Evolutionary conservation across 257 asterid genomes (phyloP).

Genomic region (Scutellaria galericulata): DNA sequence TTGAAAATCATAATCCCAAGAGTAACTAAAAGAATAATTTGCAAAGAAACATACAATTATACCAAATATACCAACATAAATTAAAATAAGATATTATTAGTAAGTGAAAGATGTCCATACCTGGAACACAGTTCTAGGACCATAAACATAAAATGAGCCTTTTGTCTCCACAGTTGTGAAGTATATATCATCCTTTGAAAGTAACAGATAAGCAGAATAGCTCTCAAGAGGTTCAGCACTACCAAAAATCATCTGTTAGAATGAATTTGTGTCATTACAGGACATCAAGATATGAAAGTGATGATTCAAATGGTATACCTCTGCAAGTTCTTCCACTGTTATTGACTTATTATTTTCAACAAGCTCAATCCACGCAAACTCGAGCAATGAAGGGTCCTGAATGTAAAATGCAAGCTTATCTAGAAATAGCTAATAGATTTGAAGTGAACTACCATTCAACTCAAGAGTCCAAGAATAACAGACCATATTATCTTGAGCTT

Average conservation of each 20-base stretch:
- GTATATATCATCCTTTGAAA: slow-evolving; percentile 79
- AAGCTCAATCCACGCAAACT: slow-evolving; percentile 98
- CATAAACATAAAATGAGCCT: slow-evolving; percentile 74
- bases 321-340: slow-evolving; percentile 86
- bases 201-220: slow-evolving; percentile 85
- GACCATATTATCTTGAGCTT: slow-evolving; percentile 84
- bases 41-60: slow-evolving; percentile 1
- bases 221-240: slow-evolving; percentile 91
- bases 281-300: slow-evolving; percentile 35
- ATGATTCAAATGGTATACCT: slow-evolving; percentile 56
- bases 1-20: slow-evolving; percentile 23
- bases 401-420: slow-evolving; percentile 34
- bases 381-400: slow-evolving; percentile 89
- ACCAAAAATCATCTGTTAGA: slow-evolving; percentile 95
- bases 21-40: background rate
- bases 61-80: slow-evolving; percentile 21
- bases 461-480: slow-evolving; percentile 40
- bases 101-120: slow-evolving; percentile 41
- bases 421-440: slow-evolving; percentile 23
- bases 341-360: slow-evolving; percentile 74
- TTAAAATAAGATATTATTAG: slow-evolving; percentile 5
- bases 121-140: slow-evolving; percentile 86
- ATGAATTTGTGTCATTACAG: slow-evolving; percentile 51
- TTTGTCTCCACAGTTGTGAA: slow-evolving; percentile 68
- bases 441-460: slow-evolving; percentile 27